phyloP scores from a whole-genome alignment of 116 monocot species.

The Trichopus zeylanicus region DNA sequence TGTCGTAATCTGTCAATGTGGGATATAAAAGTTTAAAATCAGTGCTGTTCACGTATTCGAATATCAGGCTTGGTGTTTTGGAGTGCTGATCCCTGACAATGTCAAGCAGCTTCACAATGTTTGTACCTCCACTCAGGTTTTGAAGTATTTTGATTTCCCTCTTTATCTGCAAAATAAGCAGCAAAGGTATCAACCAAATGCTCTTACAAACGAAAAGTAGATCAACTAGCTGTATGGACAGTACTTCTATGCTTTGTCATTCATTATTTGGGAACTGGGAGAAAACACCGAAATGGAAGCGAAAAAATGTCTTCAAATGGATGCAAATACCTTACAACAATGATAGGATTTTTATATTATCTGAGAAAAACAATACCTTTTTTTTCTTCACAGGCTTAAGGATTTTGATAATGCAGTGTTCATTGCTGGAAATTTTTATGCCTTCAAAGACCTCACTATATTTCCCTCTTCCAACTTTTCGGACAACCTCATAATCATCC shows the following conservation, averaged over 20 bases:
- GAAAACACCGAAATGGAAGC: background rate
- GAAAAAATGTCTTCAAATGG: background rate
- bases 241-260: background rate
- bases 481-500: constrained; percentile 64
- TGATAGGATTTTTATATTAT: background rate
- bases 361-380: constrained; percentile 29
- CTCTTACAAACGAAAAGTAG: background rate
- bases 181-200: background rate
- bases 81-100: constrained; percentile 69
- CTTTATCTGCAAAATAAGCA: constrained; percentile 47
- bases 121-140: constrained; percentile 66
- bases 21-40: constrained; percentile 62
- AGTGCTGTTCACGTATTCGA: constrained; percentile 72
- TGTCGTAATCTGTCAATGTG: constrained; percentile 65
- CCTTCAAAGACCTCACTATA: constrained; percentile 82
- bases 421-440: constrained; percentile 40
- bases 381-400: constrained; percentile 80
- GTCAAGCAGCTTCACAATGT: constrained; percentile 64
- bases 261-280: background rate
- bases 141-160: constrained; percentile 80
- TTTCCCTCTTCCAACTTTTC: constrained; percentile 73
- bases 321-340: background rate
- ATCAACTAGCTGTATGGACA: background rate
- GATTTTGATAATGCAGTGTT: constrained; percentile 61
- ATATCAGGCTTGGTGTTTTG: constrained; percentile 63